phyloP scores from a whole-genome alignment of 805 yeast genomes.

The Wickerhamomyces sydowiorum region DNA sequence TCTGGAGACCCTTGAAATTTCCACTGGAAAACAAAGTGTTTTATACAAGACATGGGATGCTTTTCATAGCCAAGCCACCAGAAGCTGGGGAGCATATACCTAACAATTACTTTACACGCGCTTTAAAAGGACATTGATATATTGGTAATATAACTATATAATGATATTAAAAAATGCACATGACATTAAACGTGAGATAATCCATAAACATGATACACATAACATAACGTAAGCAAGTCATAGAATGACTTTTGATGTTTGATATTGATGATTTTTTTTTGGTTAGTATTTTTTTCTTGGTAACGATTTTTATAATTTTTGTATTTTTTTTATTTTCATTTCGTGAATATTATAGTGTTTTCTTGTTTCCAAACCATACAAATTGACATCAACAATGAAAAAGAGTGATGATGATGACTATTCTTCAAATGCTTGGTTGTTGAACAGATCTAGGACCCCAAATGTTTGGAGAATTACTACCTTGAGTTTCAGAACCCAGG shows the following conservation, averaged over 20 bases:
- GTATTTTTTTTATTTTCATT: not conserved
- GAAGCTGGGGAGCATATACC: no score
- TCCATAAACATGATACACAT: not conserved
- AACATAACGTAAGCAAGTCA: not conserved
- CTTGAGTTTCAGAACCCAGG: conserved; percentile 13
- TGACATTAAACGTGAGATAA: not conserved
- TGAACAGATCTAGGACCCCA: conserved; percentile 21
- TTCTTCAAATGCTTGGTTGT: not conserved
- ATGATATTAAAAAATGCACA: not conserved
- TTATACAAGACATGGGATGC: no score
- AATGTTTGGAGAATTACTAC: conserved; percentile 8
- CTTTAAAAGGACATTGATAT: no score
- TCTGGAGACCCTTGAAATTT: no score
- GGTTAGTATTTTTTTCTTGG: not conserved
- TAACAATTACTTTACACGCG: no score
- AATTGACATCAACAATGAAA: no score
- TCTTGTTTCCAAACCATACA: no score
- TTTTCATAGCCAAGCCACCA: no score
- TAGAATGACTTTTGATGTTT: not conserved
- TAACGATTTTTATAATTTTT: not conserved
- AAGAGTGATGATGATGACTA: not conserved
- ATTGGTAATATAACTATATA: not conserved
- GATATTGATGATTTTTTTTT: not conserved
- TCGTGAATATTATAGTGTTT: no score
- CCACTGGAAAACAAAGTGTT: no score